Evolutionary conservation across 257 asterid genomes (phyloP).

Genomic region (Penstemon eatonii): DNA sequence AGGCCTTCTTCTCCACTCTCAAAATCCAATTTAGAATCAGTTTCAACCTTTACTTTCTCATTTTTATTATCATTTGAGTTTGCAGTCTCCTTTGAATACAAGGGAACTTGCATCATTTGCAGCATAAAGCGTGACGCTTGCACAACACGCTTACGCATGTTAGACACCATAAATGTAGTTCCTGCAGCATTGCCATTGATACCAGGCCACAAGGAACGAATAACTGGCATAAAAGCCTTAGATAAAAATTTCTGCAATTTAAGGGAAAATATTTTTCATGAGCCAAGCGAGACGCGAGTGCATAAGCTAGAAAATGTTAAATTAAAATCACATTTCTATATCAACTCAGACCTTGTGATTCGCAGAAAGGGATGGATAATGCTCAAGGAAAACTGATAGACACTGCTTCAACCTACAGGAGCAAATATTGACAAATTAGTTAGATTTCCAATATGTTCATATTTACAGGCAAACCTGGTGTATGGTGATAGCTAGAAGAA

Average conservation of each 20-base stretch:
- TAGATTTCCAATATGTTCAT: neutral
- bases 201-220: slow-evolving; percentile 95
- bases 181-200: slow-evolving; percentile 58
- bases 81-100: slow-evolving; percentile 46
- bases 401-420: slow-evolving; percentile 84
- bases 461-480: slow-evolving; percentile 14
- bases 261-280: slow-evolving; percentile 16
- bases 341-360: slow-evolving; percentile 72
- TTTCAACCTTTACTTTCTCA: slow-evolving; percentile 35
- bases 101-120: slow-evolving; percentile 92
- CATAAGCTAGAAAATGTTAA: neutral
- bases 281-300: slow-evolving; percentile 5
- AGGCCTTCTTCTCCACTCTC: slow-evolving; percentile 94
- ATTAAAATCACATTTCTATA: slow-evolving; percentile 13
- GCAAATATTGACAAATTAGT: slow-evolving; percentile 25
- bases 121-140: slow-evolving; percentile 93
- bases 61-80: slow-evolving; percentile 33
- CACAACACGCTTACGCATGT: slow-evolving; percentile 81
- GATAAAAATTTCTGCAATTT: slow-evolving; percentile 72
- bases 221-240: slow-evolving; percentile 72
- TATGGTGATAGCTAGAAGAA: slow-evolving; percentile 22
- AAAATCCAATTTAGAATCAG: slow-evolving; percentile 41
- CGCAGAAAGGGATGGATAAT: slow-evolving; percentile 79
- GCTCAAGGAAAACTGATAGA: slow-evolving; percentile 91
- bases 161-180: slow-evolving; percentile 60